Base-by-base conservation (phyloP, 192 early-diverging fungal genomes). In the Umbelopsis sp. region DNA sequence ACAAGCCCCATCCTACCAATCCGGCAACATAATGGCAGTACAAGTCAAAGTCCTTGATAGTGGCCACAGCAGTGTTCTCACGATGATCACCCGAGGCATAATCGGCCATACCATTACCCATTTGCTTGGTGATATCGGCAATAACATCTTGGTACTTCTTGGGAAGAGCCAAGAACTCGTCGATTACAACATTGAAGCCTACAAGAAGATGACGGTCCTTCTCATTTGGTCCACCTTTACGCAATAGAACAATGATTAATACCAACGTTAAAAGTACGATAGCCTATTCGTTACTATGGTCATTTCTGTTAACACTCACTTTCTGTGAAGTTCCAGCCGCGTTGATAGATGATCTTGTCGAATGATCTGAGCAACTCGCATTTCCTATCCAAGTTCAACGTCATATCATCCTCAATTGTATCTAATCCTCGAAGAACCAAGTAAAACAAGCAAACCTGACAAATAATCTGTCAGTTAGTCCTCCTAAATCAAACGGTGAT, bases 351-450 rank as follows among this genome's bases (percentile, higher is more conserved):
- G 50, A 87, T 76, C 65, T 93, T 80, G 71, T 98, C 88, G 83
- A 98, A 98, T 33, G 78, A 77, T 68, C 90, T 80, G 71, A 99
- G 82, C 33, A 97, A 64, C 15, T 86, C 80, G 27, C 88, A 72
- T 81, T 99, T 99, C 70, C 78, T 86, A 9, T 87, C 86, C 20
- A 92, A 77, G 20, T 82, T 80, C 49, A 99, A 85, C 22, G 93
- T 92, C 96, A 99, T 97, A 72, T 99, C 98, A 82, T 99, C 98
- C 82, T 99, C 97, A 67, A 99, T 88, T 2, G 98, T 99, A 78
- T 99, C 98, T 52, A 99, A 86, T 15, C 93, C 98, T 41, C 98
- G 91, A 69, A 99, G 86, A 41, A 96, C 85, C 61, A 99, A 85
- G 80, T 99, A 99, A 80, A 99, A 98, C 65, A 99, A 71, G 78